Percentiles rank a stretch among this genome's conserved stretches.
Evolutionary conservation across 2,329 filamentous ascomycete genomes (phyloP).

Genomic region (Fusarium dlaminii): DNA sequence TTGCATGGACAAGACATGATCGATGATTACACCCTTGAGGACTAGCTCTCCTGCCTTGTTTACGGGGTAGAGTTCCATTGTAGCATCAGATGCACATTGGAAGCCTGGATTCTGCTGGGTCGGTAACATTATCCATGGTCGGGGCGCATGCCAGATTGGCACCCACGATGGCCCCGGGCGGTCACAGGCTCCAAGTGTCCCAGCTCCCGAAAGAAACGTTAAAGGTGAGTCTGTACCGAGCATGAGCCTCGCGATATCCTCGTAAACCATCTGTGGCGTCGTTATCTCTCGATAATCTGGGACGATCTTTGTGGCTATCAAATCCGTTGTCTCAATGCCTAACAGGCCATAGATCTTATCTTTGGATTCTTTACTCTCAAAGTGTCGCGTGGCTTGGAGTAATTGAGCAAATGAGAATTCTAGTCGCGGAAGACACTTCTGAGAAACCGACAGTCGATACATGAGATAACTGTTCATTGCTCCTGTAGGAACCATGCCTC

Average conservation of each 20-base stretch:
- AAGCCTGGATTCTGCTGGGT: fast-evolving
- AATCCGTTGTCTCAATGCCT: background rate
- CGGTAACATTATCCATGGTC: background rate
- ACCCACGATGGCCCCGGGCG: background rate
- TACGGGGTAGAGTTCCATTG: fast-evolving
- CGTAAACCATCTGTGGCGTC: fast-evolving
- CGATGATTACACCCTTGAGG: background rate
- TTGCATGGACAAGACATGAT: fast-evolving
- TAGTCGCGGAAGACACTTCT: fast-evolving
- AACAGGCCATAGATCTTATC: background rate
- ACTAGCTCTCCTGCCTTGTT: fast-evolving
- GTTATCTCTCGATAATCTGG: background rate
- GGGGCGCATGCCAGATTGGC: background rate
- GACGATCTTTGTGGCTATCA: fast-evolving
- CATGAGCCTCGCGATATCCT: fast-evolving
- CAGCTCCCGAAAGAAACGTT: background rate
- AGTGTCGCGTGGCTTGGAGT: fast-evolving
- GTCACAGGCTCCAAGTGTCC: background rate
- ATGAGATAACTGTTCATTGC: background rate
- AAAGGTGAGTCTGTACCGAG: too few species aligned
- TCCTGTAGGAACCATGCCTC: background rate
- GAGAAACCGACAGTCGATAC: fast-evolving
- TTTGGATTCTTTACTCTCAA: fast-evolving
- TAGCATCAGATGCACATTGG: fast-evolving
- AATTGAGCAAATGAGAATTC: background rate